Conservation (phyloP, 106 monocot genomes). For the Platanthera guangdongensis region DNA sequence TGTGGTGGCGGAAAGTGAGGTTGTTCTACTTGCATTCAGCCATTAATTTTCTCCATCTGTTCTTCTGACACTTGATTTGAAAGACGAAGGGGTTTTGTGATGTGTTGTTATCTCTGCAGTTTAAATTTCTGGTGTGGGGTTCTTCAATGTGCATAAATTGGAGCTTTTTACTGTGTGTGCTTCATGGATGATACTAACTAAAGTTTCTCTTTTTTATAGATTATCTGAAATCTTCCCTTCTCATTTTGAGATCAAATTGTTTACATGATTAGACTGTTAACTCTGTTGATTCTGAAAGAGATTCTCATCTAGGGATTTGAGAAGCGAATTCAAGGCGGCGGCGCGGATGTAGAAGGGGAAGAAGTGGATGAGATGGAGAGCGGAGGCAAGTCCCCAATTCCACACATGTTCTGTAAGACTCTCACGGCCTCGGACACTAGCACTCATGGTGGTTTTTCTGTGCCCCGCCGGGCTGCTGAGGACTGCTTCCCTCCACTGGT, state of each 20-base stretch:
- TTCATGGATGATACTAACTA: neutral
- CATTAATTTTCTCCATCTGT: neutral
- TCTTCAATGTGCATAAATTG: neutral
- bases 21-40: slow-evolving; percentile 11
- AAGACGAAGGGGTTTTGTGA: neutral
- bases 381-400: slow-evolving; percentile 22
- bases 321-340: slow-evolving; percentile 24
- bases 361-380: slow-evolving; percentile 20
- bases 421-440: slow-evolving; percentile 97
- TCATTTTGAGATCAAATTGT: neutral
- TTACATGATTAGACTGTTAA: neutral
- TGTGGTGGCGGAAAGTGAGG: slow-evolving; percentile 61
- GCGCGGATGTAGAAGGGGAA: slow-evolving; percentile 25
- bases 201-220: neutral
- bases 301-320: slow-evolving; percentile 22
- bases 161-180: neutral
- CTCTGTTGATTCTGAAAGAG: neutral
- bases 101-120: neutral
- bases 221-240: neutral
- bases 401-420: slow-evolving; percentile 99
- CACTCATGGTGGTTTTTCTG: slow-evolving; percentile 98
- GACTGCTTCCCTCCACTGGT: slow-evolving; percentile 99
- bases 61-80: neutral
- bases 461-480: slow-evolving; percentile 93
- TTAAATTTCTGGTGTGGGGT: neutral